Evolutionary conservation across 2,329 filamentous ascomycete species (phyloP).

Genomic region (Aspergillus fumigatus): DNA sequence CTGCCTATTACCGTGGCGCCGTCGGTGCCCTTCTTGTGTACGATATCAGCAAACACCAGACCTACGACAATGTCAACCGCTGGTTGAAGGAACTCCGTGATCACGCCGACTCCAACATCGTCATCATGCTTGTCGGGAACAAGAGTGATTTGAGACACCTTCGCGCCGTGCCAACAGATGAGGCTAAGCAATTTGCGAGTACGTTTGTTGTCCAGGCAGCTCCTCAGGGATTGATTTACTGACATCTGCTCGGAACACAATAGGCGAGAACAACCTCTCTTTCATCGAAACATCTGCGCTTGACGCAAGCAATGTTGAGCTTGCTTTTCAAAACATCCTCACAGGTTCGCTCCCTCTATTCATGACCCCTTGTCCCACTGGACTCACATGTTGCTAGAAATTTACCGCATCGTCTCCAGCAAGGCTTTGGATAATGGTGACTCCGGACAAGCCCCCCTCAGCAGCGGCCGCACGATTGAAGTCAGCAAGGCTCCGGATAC

Average conservation of each 20-base stretch:
- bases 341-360: conserved; percentile 63
- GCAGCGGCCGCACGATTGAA: conserved; percentile 72
- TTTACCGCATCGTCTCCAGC: conserved; percentile 98
- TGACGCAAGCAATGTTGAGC: conserved; percentile 97
- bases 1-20: conserved; percentile 96
- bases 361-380: conserved; percentile 4
- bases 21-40: conserved; percentile 97
- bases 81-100: conserved; percentile 99
- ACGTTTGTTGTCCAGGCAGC: conserved; percentile 28
- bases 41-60: conserved; percentile 99
- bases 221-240: neutral
- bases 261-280: conserved; percentile 94
- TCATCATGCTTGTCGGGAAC: conserved; percentile 99
- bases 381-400: conserved; percentile 58
- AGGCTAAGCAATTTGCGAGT: conserved; percentile 98
- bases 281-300: conserved; percentile 99
- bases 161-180: conserved; percentile 92
- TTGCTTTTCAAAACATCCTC: conserved; percentile 98
- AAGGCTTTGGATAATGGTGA: conserved; percentile 93
- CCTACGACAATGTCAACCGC: conserved; percentile 96
- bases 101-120: conserved; percentile 97
- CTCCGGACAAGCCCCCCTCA: conserved; percentile 71
- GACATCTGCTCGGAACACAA: conserved; percentile 23
- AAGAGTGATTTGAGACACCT: conserved; percentile 99
- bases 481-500: conserved; percentile 82